These are phyloP conservation scores for Leucosporidium yakuticum DNA, from an alignment of 768 basidiomycete genomes.

Conservation along the genomic window DNA sequence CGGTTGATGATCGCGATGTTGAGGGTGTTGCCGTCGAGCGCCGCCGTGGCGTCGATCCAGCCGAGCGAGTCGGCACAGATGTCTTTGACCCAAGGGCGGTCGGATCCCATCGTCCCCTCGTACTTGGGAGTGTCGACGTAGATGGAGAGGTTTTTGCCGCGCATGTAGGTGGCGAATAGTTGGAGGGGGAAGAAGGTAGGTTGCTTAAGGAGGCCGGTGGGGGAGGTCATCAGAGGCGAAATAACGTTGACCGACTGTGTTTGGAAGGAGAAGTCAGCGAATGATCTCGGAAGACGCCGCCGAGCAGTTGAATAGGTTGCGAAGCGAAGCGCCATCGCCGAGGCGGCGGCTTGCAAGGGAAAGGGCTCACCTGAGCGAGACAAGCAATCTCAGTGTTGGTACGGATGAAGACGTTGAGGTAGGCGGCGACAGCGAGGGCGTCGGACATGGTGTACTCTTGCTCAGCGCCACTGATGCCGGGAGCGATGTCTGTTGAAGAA, in stretches of 20 bases:
- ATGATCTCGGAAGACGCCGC: too few species aligned
- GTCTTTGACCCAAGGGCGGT: slow-evolving; percentile 37
- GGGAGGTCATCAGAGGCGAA: slow-evolving; percentile 48
- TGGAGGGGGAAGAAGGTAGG: slow-evolving; percentile 54
- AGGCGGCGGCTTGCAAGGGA: too few species aligned
- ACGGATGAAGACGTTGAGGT: slow-evolving; percentile 59
- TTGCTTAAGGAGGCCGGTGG: slow-evolving; percentile 48
- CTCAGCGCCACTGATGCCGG: slow-evolving; percentile 52
- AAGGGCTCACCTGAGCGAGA: slow-evolving; percentile 51
- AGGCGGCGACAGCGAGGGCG: slow-evolving; percentile 55
- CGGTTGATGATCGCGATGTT: neutral
- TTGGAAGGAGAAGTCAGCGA: too few species aligned
- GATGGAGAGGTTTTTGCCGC: slow-evolving; percentile 47
- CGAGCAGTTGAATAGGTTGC: too few species aligned
- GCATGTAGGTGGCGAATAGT: slow-evolving; percentile 57
- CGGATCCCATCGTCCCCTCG: neutral
- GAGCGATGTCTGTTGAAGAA: slow-evolving; percentile 43
- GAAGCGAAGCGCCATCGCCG: too few species aligned
- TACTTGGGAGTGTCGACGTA: slow-evolving; percentile 46
- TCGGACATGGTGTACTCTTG: slow-evolving; percentile 56
- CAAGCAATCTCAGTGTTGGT: slow-evolving; percentile 59
- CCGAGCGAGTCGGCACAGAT: neutral
- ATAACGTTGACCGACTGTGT: slow-evolving; percentile 44
- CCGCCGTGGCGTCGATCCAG: neutral
- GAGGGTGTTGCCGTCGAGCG: neutral